Evolutionary conservation across 1,284 basidiomycete species (phyloP).

Genomic region (Tilletia horrida): DNA sequence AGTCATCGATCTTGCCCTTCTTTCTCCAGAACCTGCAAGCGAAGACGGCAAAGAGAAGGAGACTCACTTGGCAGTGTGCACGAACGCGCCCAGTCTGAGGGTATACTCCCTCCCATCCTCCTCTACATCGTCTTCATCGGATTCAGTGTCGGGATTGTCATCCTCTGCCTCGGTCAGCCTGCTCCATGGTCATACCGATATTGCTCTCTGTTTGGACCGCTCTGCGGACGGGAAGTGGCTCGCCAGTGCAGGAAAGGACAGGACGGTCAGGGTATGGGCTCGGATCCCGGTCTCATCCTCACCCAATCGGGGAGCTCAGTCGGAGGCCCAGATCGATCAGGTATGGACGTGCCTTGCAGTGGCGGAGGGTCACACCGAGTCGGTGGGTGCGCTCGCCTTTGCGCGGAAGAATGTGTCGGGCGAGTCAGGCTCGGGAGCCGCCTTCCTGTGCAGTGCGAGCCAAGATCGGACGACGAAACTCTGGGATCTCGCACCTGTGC

Average conservation of each 20-base stretch:
- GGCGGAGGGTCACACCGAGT: constrained; percentile 91
- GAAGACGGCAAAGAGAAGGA: constrained; percentile 56
- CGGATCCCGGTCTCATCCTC: constrained; percentile 43
- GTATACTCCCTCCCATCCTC: constrained; percentile 64
- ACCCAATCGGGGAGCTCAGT: too few relatives aligned
- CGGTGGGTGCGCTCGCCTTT: constrained; percentile 83
- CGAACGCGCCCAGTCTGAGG: constrained; percentile 88
- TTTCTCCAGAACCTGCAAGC: constrained; percentile 39
- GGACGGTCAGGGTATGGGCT: constrained; percentile 77
- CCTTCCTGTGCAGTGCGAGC: constrained; percentile 74
- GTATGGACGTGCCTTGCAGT: constrained; percentile 78
- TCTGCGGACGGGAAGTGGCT: constrained; percentile 69
- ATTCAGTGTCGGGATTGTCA: too few relatives aligned
- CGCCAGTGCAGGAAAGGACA: constrained; percentile 88
- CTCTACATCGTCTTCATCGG: neutral
- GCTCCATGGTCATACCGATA: constrained; percentile 68
- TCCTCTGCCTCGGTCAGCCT: constrained; percentile 4
- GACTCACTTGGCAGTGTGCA: constrained; percentile 82
- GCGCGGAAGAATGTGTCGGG: constrained; percentile 30
- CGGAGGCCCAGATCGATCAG: constrained; percentile 43
- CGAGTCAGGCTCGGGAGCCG: constrained; percentile 25
- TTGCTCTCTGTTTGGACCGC: constrained; percentile 79
- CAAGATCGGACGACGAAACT: constrained; percentile 97
- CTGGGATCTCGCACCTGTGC: constrained; percentile 68
- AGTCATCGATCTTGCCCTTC: constrained; percentile 73